Evolutionary conservation across 306 rosid genomes (phyloP).

Genomic region (Prunus mongolica): DNA sequence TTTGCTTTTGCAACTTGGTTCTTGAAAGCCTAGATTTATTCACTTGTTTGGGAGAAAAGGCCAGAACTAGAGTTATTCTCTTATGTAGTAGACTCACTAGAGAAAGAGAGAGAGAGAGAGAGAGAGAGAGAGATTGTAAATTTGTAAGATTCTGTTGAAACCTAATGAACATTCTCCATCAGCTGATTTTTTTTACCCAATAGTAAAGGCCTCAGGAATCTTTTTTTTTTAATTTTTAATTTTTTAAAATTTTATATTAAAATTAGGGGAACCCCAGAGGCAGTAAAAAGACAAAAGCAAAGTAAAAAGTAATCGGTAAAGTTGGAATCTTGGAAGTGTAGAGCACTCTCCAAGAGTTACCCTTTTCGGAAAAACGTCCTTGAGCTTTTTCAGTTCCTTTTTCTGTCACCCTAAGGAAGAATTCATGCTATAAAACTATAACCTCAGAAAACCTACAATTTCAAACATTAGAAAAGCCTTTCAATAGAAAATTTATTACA

Average conservation of each 20-base stretch:
- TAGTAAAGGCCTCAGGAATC: too few species aligned
- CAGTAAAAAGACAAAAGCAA: constrained; percentile 49
- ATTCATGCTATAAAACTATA: neutral
- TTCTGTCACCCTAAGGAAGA: neutral
- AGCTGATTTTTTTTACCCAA: neutral
- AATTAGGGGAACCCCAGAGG: constrained; percentile 29
- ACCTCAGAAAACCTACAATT: neutral
- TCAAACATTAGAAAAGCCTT: too few species aligned
- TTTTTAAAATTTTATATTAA: too few species aligned
- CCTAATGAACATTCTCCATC: constrained; percentile 2
- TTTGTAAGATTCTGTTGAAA: neutral
- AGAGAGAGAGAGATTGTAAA: neutral
- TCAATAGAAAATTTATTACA: too few species aligned
- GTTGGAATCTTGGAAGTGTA: constrained; percentile 48
- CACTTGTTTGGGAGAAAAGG: neutral
- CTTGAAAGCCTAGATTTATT: neutral
- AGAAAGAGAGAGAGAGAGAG: neutral
- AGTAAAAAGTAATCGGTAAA: constrained; percentile 38
- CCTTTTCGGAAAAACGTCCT: constrained; percentile 38
- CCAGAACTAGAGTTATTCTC: constrained; percentile 3
- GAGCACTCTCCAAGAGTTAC: constrained; percentile 46
- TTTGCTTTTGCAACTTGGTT: neutral
- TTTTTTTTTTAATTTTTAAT: too few species aligned
- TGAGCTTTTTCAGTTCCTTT: constrained; percentile 26
- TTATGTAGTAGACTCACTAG: neutral